Base-by-base conservation (phyloP, 257 asterid genomes). In the Rhazya stricta region DNA sequence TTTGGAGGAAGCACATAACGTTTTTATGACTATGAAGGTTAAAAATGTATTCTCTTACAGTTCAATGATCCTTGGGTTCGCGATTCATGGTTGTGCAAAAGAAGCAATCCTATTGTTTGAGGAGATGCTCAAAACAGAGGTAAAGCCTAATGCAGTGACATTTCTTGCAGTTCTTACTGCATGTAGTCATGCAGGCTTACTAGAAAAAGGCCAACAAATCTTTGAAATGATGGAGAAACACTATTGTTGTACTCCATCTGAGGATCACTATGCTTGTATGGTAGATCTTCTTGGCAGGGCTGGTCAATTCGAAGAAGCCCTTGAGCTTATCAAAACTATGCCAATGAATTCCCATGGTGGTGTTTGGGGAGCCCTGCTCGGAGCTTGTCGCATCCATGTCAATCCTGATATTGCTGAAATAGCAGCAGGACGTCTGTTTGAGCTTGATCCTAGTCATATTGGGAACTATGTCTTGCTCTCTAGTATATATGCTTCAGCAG, bases 361-460 rank as follows among this genome's bases (percentile, higher is more conserved):
- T 45, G 77, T 90, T 9, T 91, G 98, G 98, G 97, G 98, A 42
- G 96, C 97, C 79, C 85, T 94, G 63, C 91, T 94, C 5, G 97
- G 91, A 66, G 87, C 94, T 27, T 86, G 94, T 70, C 89, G 96
- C 15, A 76, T 78, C 12, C 81, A 90, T 63, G 81, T 76, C 32
- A 85, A 91, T 70, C 81, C 91, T 12, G 89, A 88, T 68, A 62
- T 94, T 76, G 98, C 96, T n/a, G 93, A 91, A 79, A 81, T 88
- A 56, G 95, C 96, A 27, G 93, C 97, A 0, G 60, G 37, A 23
- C 84, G 74, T 76, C 80, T 94, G 18, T 90, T 89, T 75, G 76
- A 86, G 85, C 91, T 94, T 29, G 97, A 94, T 62, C 96, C 97
- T 23, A 58, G 70, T 9, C 84, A 85, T 16, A 80, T 86, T 12